These are phyloP conservation scores for Chaetoceros tenuissimus DNA, from an alignment of 108 stramenopile species.

Conservation along the genomic window DNA sequence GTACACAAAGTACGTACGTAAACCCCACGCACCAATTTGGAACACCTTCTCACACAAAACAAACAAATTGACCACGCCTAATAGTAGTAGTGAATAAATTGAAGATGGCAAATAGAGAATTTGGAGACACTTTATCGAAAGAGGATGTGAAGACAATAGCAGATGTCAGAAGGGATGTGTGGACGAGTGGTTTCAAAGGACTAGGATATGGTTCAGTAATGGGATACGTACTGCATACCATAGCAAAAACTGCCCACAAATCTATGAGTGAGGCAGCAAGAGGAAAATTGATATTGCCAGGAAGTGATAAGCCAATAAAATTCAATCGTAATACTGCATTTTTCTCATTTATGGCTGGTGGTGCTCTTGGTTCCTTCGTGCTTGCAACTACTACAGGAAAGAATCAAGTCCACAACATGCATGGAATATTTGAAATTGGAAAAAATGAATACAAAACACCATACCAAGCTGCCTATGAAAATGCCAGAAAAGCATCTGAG, in stretches of 20 bases:
- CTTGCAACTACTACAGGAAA: conserved; percentile 59
- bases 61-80: too few species aligned
- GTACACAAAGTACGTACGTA: too few species aligned
- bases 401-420: conserved; percentile 61
- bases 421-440: conserved; percentile 65
- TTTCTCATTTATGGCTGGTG: conserved; percentile 48
- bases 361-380: conserved; percentile 65
- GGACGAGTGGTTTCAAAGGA: conserved; percentile 54
- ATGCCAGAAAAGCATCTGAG: conserved; percentile 15
- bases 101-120: too few species aligned
- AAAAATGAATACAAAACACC: conserved; percentile 4
- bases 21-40: too few species aligned
- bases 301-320: not conserved
- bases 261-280: not conserved
- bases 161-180: conserved; percentile 64
- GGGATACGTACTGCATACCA: conserved; percentile 29
- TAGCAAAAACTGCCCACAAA: conserved; percentile 11
- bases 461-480: conserved; percentile 11
- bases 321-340: conserved; percentile 59
- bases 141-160: conserved; percentile 58
- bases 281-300: conserved; percentile 10
- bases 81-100: too few species aligned
- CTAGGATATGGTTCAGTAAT: conserved; percentile 29
- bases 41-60: too few species aligned
- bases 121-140: conserved; percentile 25